A percentile compares a stretch with the other conserved stretches of the same genome.
Conservation (phyloP, 78 protist species). For the Anaeramoeba ignava region DNA sequence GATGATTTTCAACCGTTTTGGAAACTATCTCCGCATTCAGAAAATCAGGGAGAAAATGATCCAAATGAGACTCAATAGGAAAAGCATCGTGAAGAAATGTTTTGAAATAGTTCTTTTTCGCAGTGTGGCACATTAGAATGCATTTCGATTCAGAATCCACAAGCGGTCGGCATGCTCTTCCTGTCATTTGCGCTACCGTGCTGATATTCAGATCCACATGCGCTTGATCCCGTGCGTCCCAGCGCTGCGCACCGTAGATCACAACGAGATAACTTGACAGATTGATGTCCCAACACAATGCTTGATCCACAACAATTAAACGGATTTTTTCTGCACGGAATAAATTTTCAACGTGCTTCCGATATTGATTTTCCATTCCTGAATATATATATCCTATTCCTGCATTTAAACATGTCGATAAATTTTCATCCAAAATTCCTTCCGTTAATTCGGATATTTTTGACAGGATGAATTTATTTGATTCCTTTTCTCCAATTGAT, state of each 20-base stretch:
- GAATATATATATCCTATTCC: not conserved
- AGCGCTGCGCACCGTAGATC: not conserved
- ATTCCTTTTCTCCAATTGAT: not conserved
- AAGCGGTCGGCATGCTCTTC: not conserved
- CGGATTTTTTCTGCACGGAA: not conserved
- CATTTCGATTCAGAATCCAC: not conserved
- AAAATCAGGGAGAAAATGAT: conserved; percentile 72
- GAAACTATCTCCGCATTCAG: conserved; percentile 60
- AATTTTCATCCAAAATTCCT: not conserved
- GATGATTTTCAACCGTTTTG: conserved; percentile 42
- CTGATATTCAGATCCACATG: not conserved
- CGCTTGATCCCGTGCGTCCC: not conserved
- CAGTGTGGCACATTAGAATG: not conserved
- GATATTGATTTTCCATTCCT: not conserved
- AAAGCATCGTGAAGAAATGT: not conserved
- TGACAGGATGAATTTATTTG: not conserved
- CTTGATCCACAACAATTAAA: not conserved
- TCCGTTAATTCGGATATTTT: not conserved
- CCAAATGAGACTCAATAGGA: conserved; percentile 38
- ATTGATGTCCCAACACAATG: not conserved
- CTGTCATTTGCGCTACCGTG: not conserved
- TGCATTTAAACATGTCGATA: too few species aligned
- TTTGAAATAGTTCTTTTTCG: not conserved
- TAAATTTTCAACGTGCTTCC: not conserved
- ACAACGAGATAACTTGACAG: not conserved